Base-by-base conservation (phyloP, 768 basidiomycete species). In the Termitomyces sp. region DNA sequence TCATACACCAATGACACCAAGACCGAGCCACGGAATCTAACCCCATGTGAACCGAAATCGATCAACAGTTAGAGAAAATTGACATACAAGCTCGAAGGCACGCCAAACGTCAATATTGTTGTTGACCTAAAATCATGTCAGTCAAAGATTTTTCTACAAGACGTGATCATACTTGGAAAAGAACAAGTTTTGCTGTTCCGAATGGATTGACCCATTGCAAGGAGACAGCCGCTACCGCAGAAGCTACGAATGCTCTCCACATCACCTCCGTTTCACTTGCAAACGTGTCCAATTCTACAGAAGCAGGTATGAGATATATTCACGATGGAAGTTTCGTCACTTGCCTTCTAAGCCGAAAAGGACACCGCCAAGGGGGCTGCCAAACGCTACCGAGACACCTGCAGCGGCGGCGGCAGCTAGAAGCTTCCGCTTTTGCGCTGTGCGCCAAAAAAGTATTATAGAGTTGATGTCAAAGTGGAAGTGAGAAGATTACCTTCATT, bases 161-260 rank as follows among this genome's bases (percentile, higher is more conserved):
- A 31, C 16, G 7, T 47, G 6, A 34, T 51, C 72, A 52, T 57
- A 87, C 88, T 69, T 87, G 83, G 66, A 90, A 91, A 29, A 93
- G 75, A 8, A 93, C 91, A 20, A 94, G 79, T 65, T 92, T 92
- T 22, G 88, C 84, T 13, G 88, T 92, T 34, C 87, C 86, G 68
- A 94, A 94, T 0, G 93, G 93, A 65, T 94, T 87, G 48, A 94
- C 79, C 69, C 87, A 85, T 68, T 92, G 89, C 53, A 96, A 71
- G 0, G 88, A 80, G n/a, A 92, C 84, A 1, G 92, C 91, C 0
- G 93, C 93, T 52, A 94, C 81, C 51, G 87, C 90, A 7, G 91
- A 92, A 16, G 90, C 92, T 55, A 92, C 92, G 67, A 96, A 96
- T n/a, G 87, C 90, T 56, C 84, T 78, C 88, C 87, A 89, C 79